A percentile compares a stretch with the other conserved stretches of the same genome.
Evolutionary conservation across 2,329 filamentous ascomycete species (phyloP).

Genomic region (Fusarium globosum): DNA sequence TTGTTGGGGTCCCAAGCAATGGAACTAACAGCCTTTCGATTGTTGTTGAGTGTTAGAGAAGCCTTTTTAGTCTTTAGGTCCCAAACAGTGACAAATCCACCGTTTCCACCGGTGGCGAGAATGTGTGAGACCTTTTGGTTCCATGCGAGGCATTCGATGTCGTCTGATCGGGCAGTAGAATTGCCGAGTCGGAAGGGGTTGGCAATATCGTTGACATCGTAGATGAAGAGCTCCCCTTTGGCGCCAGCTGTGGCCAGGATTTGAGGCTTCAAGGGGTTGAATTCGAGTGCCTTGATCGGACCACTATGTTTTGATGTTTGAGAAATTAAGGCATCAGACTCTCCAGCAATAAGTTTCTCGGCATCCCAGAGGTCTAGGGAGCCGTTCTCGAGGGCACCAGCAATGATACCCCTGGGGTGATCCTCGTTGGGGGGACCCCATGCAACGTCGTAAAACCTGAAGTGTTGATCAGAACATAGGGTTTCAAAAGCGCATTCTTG

Average conservation of each 20-base stretch:
- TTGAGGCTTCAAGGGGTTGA: slow-evolving; percentile 92
- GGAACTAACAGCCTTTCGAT: slow-evolving; percentile 91
- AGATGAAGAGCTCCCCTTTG: slow-evolving; percentile 96
- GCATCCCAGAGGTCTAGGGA: slow-evolving; percentile 95
- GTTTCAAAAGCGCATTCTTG: slow-evolving; percentile 14
- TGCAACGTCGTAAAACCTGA: slow-evolving; percentile 94
- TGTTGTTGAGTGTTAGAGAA: slow-evolving; percentile 94
- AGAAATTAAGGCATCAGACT: slow-evolving; percentile 81
- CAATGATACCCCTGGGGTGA: slow-evolving; percentile 87
- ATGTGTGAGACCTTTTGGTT: slow-evolving; percentile 98
- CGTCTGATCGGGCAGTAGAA: slow-evolving; percentile 87
- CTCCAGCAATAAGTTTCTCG: slow-evolving; percentile 69
- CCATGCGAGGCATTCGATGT: slow-evolving; percentile 97
- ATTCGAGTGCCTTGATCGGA: slow-evolving; percentile 93
- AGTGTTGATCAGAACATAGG: slow-evolving; percentile 26
- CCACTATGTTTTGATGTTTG: slow-evolving; percentile 91
- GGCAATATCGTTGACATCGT: slow-evolving; percentile 89
- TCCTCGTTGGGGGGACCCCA: slow-evolving; percentile 88
- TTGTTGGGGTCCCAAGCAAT: slow-evolving; percentile 98
- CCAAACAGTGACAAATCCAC: slow-evolving; percentile 98
- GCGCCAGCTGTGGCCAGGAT: slow-evolving; percentile 91
- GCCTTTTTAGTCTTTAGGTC: slow-evolving; percentile 98
- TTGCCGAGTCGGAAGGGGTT: slow-evolving; percentile 92
- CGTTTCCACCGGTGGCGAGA: slow-evolving; percentile 90
- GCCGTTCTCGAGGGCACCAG: slow-evolving; percentile 94